Evolutionary conservation across 2,329 filamentous ascomycete genomes (phyloP).

Genomic region (Botrytis sinoallii): DNA sequence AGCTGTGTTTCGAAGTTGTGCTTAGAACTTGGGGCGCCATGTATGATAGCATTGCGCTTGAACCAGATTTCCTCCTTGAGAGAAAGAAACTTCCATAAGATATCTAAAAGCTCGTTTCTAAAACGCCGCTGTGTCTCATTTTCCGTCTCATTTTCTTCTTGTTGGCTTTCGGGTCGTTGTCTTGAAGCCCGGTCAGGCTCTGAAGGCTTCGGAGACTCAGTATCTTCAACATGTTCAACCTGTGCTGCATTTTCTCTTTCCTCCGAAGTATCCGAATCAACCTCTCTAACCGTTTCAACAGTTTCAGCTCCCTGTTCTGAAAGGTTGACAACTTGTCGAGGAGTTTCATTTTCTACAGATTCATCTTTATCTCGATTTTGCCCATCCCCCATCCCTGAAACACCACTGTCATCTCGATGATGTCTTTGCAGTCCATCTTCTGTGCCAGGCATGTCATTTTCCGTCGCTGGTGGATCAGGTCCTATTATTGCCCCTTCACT

Average conservation of each 20-base stretch:
- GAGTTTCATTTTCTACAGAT: not conserved
- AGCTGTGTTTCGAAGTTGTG: not conserved
- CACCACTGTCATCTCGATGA: not conserved
- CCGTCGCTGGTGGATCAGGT: not conserved
- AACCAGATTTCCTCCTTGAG: not conserved
- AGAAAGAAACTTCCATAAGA: not conserved
- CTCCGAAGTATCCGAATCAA: not conserved
- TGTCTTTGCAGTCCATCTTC: not conserved
- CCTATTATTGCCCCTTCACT: too few species aligned
- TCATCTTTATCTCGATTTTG: not conserved
- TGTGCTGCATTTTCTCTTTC: not conserved
- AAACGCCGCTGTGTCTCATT: not conserved
- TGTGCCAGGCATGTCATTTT: accelerated
- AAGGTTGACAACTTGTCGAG: not conserved
- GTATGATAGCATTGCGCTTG: not conserved
- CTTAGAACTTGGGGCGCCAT: not conserved
- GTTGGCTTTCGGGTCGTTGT: not conserved
- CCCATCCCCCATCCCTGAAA: not conserved
- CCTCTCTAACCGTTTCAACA: not conserved
- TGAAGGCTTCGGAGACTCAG: not conserved
- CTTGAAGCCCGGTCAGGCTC: not conserved
- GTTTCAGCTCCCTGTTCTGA: not conserved
- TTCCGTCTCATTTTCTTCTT: not conserved
- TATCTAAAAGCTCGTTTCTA: not conserved
- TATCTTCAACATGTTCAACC: not conserved